Conservation (phyloP, 1,139 yeast species). For the Trichomonascaceae sp. region DNA sequence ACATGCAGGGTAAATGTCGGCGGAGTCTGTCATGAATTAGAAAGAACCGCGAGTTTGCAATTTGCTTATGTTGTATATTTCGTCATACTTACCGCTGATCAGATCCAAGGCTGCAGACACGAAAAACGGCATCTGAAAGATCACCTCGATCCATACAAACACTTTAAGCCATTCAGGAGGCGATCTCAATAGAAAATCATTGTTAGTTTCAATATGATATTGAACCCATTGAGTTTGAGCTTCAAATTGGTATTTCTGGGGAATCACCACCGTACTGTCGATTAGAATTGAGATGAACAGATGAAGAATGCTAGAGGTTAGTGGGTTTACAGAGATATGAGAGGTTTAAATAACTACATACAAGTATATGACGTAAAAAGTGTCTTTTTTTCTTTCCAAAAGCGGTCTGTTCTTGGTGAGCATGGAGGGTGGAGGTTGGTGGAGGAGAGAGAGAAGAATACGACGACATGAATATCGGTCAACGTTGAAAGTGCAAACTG, state of each 20-base stretch:
- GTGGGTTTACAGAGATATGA: not conserved
- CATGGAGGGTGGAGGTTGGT: conserved; percentile 3
- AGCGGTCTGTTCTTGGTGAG: conserved; percentile 9
- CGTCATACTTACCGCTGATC: conserved; percentile 20
- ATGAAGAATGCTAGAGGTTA: conserved; percentile 41
- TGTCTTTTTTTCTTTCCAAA: conserved; percentile 34
- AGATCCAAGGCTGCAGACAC: conserved; percentile 37
- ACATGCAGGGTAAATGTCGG: conserved; percentile 43
- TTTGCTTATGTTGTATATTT: not conserved
- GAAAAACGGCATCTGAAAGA: conserved; percentile 76
- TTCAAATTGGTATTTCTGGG: conserved; percentile 41
- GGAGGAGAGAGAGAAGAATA: not conserved
- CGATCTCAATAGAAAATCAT: conserved; percentile 58
- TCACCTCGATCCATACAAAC: conserved; percentile 65
- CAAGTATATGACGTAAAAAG: conserved; percentile 48
- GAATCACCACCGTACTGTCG: conserved; percentile 68
- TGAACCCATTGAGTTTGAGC: conserved; percentile 46
- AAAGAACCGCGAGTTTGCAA: too few species aligned
- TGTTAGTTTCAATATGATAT: conserved; percentile 57
- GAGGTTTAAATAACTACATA: conserved; percentile 14
- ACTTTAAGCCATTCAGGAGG: conserved; percentile 64
- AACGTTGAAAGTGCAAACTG: too few species aligned
- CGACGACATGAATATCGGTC: not conserved
- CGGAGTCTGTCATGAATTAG: conserved; percentile 13
- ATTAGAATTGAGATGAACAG: conserved; percentile 68